These are phyloP conservation scores for Albophoma yamanashiensis DNA, from an alignment of 2,329 filamentous ascomycete genomes.

Conservation along the genomic window DNA sequence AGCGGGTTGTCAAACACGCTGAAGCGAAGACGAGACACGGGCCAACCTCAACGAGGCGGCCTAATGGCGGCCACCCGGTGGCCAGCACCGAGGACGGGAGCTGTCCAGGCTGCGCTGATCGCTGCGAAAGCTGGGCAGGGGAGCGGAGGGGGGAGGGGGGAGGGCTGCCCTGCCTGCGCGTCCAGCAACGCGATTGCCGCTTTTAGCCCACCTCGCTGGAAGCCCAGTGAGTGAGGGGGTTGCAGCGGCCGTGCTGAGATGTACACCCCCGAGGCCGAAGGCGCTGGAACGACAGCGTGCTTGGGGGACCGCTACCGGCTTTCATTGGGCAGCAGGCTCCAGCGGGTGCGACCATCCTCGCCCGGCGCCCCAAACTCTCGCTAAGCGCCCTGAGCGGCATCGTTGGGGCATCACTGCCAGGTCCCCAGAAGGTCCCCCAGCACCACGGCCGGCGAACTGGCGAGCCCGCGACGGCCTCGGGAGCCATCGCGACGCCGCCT, in stretches of 20 bases:
- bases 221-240: background rate
- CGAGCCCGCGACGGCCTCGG: background rate
- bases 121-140: background rate
- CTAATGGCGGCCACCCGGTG: background rate
- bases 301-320: background rate
- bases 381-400: background rate
- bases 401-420: background rate
- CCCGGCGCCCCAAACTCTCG: background rate
- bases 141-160: background rate
- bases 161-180: background rate
- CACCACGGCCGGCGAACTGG: background rate
- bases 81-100: too few species aligned
- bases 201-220: background rate
- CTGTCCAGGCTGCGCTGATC: background rate
- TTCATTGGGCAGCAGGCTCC: background rate
- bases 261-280: conserved; percentile 9
- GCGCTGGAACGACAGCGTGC: conserved; percentile 9
- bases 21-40: background rate
- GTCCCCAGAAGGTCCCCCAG: background rate
- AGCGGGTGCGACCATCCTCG: background rate
- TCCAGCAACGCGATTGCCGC: background rate
- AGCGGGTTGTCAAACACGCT: background rate
- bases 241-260: conserved; percentile 12
- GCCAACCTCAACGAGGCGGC: background rate
- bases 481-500: background rate